Percentiles rank a stretch among this genome's conserved stretches.
Conservation (phyloP, 306 rosid species). For the Medicago ruthenica region DNA sequence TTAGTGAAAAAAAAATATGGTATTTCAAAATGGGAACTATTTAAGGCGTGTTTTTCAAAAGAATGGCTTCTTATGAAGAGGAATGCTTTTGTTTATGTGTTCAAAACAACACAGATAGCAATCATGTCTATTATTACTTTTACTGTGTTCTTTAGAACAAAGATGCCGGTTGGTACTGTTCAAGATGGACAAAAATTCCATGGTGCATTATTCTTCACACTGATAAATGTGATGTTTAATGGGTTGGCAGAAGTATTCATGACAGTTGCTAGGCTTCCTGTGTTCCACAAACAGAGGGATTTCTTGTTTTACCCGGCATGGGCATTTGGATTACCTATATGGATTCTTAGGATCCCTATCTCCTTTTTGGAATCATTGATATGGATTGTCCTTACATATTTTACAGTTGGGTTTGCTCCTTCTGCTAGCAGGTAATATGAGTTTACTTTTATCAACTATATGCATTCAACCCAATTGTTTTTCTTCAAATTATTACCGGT, state of each 20-base stretch:
- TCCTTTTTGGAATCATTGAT: constrained; percentile 70
- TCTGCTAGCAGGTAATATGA: constrained; percentile 67
- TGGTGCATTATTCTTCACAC: constrained; percentile 77
- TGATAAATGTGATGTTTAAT: constrained; percentile 76
- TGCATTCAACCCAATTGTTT: too few species aligned
- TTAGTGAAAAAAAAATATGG: constrained; percentile 74
- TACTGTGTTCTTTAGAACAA: constrained; percentile 70
- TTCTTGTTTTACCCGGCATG: constrained; percentile 80
- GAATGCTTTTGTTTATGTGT: constrained; percentile 57
- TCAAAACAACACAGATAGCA: constrained; percentile 65
- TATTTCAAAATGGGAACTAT: constrained; percentile 66
- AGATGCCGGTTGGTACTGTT: constrained; percentile 67
- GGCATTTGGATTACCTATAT: constrained; percentile 79
- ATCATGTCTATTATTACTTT: constrained; percentile 58
- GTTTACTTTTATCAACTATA: not conserved
- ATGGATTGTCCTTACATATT: constrained; percentile 79
- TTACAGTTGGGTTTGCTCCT: constrained; percentile 87
- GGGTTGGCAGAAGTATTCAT: constrained; percentile 71
- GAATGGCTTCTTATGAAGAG: constrained; percentile 79
- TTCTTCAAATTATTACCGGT: too few species aligned
- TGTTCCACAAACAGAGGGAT: constrained; percentile 79
- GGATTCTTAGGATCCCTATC: constrained; percentile 76
- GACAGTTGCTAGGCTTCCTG: constrained; percentile 70
- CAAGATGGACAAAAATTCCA: constrained; percentile 58
- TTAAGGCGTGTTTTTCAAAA: constrained; percentile 81